These are phyloP conservation scores for Stephanodiscus minutulus DNA, from an alignment of 108 stramenopile genomes.

Conservation along the genomic window DNA sequence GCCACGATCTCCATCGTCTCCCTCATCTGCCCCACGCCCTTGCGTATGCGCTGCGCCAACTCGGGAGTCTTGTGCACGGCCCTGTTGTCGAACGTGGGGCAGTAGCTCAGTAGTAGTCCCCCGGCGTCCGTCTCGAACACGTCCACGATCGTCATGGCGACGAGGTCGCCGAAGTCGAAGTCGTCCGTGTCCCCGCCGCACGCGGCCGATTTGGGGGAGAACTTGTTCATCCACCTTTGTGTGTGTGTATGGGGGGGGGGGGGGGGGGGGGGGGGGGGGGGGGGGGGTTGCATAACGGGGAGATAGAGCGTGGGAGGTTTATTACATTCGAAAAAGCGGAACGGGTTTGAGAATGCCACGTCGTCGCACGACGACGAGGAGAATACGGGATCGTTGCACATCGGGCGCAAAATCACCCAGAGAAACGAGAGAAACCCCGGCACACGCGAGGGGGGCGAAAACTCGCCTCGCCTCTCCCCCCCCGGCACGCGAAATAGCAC, in stretches of 20 bases:
- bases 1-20: conserved; percentile 57
- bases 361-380: too few species aligned
- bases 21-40: conserved; percentile 62
- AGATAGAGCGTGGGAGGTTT: too few species aligned
- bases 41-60: conserved; percentile 67
- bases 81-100: conserved; percentile 90
- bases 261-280: background rate
- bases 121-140: conserved; percentile 89
- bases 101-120: conserved; percentile 81
- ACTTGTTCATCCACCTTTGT: conserved; percentile 85
- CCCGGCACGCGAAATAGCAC: too few species aligned
- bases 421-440: too few species aligned
- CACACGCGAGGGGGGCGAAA: too few species aligned
- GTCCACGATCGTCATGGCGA: conserved; percentile 87
- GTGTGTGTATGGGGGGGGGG: background rate
- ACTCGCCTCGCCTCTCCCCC: too few species aligned
- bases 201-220: conserved; percentile 50
- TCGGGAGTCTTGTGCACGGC: conserved; percentile 77
- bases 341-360: too few species aligned
- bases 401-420: too few species aligned
- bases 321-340: too few species aligned
- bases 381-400: too few species aligned
- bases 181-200: conserved; percentile 13
- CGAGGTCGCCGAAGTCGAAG: conserved; percentile 82
- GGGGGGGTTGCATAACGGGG: too few species aligned